Conservation (phyloP, 2,329 filamentous ascomycete species). For the Trichoderma sp. region DNA sequence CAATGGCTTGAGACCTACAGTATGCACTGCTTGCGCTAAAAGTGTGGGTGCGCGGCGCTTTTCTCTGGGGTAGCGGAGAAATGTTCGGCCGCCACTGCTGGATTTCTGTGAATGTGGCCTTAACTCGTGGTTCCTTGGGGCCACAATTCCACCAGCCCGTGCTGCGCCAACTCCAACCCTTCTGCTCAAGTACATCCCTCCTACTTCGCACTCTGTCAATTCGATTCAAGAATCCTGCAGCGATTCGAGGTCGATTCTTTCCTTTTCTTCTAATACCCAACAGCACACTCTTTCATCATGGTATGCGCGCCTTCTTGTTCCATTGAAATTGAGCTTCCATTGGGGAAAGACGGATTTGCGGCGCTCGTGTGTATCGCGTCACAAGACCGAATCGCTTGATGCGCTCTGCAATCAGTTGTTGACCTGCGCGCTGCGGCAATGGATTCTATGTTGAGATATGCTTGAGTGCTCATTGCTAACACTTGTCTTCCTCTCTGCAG, state of each 20-base stretch:
- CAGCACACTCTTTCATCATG: slow-evolving; percentile 37
- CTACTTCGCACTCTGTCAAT: slow-evolving; percentile 31
- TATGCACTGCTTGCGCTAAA: slow-evolving; percentile 1
- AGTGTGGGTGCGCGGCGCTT: background rate
- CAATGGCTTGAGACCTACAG: background rate
- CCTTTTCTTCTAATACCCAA: slow-evolving; percentile 27
- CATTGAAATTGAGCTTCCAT: background rate
- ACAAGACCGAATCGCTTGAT: slow-evolving; percentile 9
- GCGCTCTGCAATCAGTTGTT: slow-evolving; percentile 1
- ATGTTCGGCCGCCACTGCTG: slow-evolving; percentile 38
- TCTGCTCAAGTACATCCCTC: slow-evolving; percentile 32
- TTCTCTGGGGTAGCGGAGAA: slow-evolving; percentile 38
- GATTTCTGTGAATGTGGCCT: slow-evolving; percentile 51
- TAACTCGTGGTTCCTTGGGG: slow-evolving; percentile 40
- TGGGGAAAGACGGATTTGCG: background rate
- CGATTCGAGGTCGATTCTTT: slow-evolving; percentile 37
- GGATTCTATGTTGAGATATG: background rate
- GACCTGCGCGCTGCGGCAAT: background rate
- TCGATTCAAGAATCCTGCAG: slow-evolving; percentile 42
- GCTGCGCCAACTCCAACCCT: slow-evolving; percentile 31
- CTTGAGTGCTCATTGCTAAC: slow-evolving; percentile 1
- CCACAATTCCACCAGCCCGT: slow-evolving; percentile 38
- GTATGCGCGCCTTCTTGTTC: slow-evolving; percentile 35
- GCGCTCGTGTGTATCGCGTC: slow-evolving; percentile 24
- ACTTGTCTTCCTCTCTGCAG: slow-evolving; percentile 41